Evolutionary conservation across 805 yeast species (phyloP).

Genomic region (Hanseniaspora mollemarum): DNA sequence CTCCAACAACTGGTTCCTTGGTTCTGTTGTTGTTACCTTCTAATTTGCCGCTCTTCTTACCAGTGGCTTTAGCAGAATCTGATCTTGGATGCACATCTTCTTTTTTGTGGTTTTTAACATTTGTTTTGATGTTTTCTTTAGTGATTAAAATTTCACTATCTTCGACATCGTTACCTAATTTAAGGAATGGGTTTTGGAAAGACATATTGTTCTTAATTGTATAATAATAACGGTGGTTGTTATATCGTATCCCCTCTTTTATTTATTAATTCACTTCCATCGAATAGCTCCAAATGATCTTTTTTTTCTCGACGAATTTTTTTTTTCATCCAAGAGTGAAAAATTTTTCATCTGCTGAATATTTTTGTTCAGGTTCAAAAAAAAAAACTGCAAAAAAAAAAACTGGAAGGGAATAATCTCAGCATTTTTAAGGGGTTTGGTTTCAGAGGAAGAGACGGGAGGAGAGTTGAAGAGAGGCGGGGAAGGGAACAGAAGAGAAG

Average conservation of each 20-base stretch:
- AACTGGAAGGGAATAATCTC: neutral
- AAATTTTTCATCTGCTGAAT: neutral
- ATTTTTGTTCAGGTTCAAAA: too few relatives aligned
- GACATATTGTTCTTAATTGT: conserved; percentile 7
- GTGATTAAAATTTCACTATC: conserved; percentile 47
- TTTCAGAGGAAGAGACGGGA: too few relatives aligned
- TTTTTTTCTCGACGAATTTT: neutral
- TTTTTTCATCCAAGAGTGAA: neutral
- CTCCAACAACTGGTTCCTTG: conserved; percentile 40
- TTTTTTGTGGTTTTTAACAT: conserved; percentile 75
- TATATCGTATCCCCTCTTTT: too few relatives aligned
- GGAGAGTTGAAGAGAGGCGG: too few relatives aligned
- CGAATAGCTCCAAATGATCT: neutral
- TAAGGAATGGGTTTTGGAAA: conserved; percentile 53
- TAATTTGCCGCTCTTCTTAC: conserved; percentile 52
- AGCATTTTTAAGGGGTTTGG: too few relatives aligned
- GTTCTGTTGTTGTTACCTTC: conserved; percentile 57
- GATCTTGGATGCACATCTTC: conserved; percentile 76
- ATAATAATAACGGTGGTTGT: too few relatives aligned
- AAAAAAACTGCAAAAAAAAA: neutral
- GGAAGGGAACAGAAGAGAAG: too few relatives aligned
- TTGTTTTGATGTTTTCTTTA: conserved; percentile 69
- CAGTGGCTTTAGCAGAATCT: conserved; percentile 59
- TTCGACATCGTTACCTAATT: conserved; percentile 80
- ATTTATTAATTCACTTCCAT: too few relatives aligned